Percentiles rank a stretch among this genome's conserved stretches.
These are phyloP conservation scores for Candida xyloterini DNA, from an alignment of 805 yeast species.

Conservation along the genomic window DNA sequence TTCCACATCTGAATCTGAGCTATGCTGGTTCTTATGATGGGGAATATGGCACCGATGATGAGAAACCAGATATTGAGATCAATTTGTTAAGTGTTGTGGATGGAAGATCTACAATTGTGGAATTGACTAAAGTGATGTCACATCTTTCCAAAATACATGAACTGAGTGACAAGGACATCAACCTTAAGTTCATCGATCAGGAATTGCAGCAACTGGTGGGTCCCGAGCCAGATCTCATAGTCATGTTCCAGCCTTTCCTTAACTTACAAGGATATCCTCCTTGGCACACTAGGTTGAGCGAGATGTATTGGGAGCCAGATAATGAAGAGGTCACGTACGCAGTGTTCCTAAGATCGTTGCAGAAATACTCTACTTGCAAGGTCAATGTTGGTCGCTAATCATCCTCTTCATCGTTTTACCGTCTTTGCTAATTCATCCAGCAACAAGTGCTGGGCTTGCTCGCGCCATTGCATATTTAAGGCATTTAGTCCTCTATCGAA, in stretches of 20 bases:
- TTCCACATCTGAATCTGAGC: slow-evolving; percentile 63
- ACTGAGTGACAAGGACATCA: slow-evolving; percentile 62
- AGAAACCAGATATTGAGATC: slow-evolving; percentile 50
- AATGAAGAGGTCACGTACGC: slow-evolving; percentile 78
- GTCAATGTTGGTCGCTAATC: slow-evolving; percentile 79
- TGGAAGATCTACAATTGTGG: slow-evolving; percentile 88
- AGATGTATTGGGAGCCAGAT: slow-evolving; percentile 88
- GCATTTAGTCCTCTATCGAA: slow-evolving; percentile 2
- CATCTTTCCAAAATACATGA: slow-evolving; percentile 64
- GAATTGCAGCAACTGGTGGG: slow-evolving; percentile 76
- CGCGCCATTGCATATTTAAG: slow-evolving; percentile 7
- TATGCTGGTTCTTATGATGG: slow-evolving; percentile 41
- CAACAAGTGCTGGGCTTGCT: slow-evolving; percentile 2
- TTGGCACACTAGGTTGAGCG: slow-evolving; percentile 92
- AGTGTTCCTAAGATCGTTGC: slow-evolving; percentile 76
- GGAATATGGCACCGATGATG: slow-evolving; percentile 26
- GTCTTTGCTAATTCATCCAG: slow-evolving; percentile 5
- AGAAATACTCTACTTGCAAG: slow-evolving; percentile 73
- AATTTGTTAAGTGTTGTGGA: slow-evolving; percentile 70
- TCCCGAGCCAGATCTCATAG: slow-evolving; percentile 85
- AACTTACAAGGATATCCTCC: slow-evolving; percentile 96
- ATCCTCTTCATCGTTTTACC: not conserved
- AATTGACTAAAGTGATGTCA: slow-evolving; percentile 80
- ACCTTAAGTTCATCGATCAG: slow-evolving; percentile 70
- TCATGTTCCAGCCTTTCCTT: slow-evolving; percentile 80